Conservation (phyloP, 495 filamentous ascomycete genomes). For the Thozetella sp. region DNA sequence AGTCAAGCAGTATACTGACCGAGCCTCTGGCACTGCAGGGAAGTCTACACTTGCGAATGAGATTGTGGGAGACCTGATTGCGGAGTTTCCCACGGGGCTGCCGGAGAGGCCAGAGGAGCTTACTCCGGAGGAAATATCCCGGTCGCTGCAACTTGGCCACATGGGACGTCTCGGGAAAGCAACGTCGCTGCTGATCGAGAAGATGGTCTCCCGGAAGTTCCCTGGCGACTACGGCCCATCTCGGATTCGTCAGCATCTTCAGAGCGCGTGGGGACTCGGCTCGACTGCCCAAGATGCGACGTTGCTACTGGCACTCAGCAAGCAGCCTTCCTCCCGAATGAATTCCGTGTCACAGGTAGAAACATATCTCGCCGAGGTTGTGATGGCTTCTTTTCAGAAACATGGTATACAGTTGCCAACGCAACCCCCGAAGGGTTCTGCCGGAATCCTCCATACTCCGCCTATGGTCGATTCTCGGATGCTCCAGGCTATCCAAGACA, state of each 20-base stretch:
- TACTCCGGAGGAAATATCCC: slow-evolving; percentile 91
- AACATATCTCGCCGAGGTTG: slow-evolving; percentile 80
- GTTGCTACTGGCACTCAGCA: slow-evolving; percentile 86
- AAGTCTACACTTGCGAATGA: slow-evolving; percentile 97
- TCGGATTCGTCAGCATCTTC: slow-evolving; percentile 86
- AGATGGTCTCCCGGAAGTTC: slow-evolving; percentile 98
- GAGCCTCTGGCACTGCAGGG: slow-evolving; percentile 48
- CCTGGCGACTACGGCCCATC: slow-evolving; percentile 99
- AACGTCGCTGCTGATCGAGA: slow-evolving; percentile 87
- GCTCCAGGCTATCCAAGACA: no score
- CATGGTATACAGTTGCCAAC: slow-evolving; percentile 85
- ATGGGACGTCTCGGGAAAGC: slow-evolving; percentile 98
- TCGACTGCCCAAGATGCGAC: slow-evolving; percentile 89
- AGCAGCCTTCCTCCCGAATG: slow-evolving; percentile 86
- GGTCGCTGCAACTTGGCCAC: slow-evolving; percentile 94
- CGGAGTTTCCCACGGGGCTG: slow-evolving; percentile 97
- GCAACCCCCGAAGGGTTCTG: slow-evolving; percentile 69
- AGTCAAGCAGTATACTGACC: slow-evolving; percentile 5
- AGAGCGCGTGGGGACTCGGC: slow-evolving; percentile 89
- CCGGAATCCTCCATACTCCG: no score
- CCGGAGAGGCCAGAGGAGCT: slow-evolving; percentile 98
- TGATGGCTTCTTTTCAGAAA: slow-evolving; percentile 84
- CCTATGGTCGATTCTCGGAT: no score
- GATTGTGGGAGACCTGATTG: slow-evolving; percentile 92
- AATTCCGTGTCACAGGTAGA: slow-evolving; percentile 90